phyloP scores from a whole-genome alignment of 83 land plant species.

The Larix sibirica region DNA sequence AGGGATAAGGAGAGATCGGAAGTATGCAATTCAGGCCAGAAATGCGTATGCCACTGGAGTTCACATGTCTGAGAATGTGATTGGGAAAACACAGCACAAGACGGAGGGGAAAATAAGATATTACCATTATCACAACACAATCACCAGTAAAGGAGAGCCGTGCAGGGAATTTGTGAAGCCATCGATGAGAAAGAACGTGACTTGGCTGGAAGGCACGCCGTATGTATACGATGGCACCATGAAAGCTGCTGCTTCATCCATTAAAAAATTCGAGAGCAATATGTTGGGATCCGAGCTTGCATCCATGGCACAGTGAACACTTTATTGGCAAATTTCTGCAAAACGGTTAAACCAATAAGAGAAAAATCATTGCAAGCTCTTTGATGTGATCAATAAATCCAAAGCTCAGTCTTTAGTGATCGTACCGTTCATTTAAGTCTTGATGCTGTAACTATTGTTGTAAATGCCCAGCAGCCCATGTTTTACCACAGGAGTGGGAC shows the following conservation, averaged over 20 bases:
- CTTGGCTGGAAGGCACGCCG: slow-evolving; percentile 26
- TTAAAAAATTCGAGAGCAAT: slow-evolving; percentile 54
- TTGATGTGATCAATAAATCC: too few species aligned
- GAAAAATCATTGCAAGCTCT: too few species aligned
- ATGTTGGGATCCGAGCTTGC: slow-evolving; percentile 39
- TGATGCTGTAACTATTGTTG: too few species aligned
- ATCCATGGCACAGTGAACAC: slow-evolving; percentile 32
- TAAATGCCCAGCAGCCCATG: too few species aligned
- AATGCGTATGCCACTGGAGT: slow-evolving; percentile 79
- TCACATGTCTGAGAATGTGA: slow-evolving; percentile 72
- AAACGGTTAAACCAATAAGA: too few species aligned
- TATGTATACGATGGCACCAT: slow-evolving; percentile 52
- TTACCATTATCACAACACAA: slow-evolving; percentile 82
- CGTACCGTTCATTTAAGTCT: too few species aligned
- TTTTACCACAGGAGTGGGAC: too few species aligned
- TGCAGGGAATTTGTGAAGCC: slow-evolving; percentile 46
- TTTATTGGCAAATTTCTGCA: too few species aligned
- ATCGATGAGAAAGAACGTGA: not conserved
- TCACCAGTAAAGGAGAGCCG: slow-evolving; percentile 41
- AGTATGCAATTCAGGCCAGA: slow-evolving; percentile 76
- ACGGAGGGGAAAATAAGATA: slow-evolving; percentile 54
- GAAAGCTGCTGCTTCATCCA: slow-evolving; percentile 22
- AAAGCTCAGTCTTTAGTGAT: too few species aligned
- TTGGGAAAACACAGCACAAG: slow-evolving; percentile 46
- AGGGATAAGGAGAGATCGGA: slow-evolving; percentile 64